These are phyloP conservation scores for Naganishia friedmannii DNA, from an alignment of 768 basidiomycete genomes.

Conservation along the genomic window DNA sequence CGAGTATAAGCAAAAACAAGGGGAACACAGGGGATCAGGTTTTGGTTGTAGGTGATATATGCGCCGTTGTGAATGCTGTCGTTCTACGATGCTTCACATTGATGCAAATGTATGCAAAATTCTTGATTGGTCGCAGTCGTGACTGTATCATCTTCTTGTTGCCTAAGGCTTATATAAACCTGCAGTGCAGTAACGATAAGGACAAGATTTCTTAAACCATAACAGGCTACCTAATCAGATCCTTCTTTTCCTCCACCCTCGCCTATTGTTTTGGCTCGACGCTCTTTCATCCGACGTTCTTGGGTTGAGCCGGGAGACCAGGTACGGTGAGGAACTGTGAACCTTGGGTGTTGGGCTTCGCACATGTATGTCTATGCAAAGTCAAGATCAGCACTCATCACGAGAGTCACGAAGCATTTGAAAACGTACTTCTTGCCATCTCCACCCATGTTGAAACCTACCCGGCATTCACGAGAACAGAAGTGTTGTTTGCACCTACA, in stretches of 20 bases:
- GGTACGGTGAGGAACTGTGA: conserved; percentile 1
- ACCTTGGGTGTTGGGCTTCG: conserved; percentile 3
- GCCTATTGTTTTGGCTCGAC: neutral
- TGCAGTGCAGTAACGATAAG: too few species aligned
- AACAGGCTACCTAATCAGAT: too few species aligned
- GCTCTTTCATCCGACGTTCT: neutral
- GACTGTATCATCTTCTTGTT: neutral
- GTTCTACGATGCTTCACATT: neutral
- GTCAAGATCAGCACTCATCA: conserved; percentile 4
- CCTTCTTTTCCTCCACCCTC: neutral
- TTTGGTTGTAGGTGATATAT: neutral
- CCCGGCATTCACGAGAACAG: conserved; percentile 23
- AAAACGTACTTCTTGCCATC: conserved; percentile 23
- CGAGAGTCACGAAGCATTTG: neutral
- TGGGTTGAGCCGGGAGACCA: neutral
- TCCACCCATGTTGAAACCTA: conserved; percentile 16
- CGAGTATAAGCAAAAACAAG: conserved; percentile 60
- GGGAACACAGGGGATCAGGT: neutral
- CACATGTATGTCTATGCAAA: conserved; percentile 21
- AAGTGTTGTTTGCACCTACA: conserved; percentile 12
- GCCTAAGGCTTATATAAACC: too few species aligned
- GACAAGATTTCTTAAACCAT: too few species aligned
- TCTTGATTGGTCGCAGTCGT: neutral
- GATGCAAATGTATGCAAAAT: neutral
- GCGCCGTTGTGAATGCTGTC: neutral